Conservation (phyloP, 257 asterid genomes). For the Marsdenia floribunda region DNA sequence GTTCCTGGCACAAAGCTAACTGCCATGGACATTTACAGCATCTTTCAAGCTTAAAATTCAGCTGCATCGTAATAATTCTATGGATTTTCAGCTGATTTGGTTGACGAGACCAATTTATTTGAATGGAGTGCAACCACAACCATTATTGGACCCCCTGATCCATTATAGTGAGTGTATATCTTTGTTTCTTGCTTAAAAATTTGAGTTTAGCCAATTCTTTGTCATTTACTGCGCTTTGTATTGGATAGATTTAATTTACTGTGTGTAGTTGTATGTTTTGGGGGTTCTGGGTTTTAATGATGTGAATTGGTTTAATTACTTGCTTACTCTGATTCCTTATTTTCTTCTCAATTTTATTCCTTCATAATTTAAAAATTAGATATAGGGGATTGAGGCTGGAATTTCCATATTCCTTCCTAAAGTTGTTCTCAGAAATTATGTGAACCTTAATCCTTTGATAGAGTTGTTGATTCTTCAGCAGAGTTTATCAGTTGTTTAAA, state of each 20-base stretch:
- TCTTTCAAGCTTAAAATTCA: slow-evolving; percentile 89
- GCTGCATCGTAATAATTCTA: slow-evolving; percentile 68
- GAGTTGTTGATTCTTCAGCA: neutral
- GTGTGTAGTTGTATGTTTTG: neutral
- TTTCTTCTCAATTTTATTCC: neutral
- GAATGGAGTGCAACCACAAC: slow-evolving; percentile 99
- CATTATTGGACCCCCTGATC: slow-evolving; percentile 93
- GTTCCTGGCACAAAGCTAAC: slow-evolving; percentile 98
- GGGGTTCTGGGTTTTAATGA: slow-evolving; percentile 15
- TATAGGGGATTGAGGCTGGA: neutral
- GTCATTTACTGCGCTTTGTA: neutral
- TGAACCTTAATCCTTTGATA: neutral
- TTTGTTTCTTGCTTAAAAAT: slow-evolving; percentile 2
- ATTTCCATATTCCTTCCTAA: neutral
- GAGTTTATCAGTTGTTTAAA: neutral
- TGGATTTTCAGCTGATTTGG: slow-evolving; percentile 95
- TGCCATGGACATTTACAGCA: slow-evolving; percentile 89
- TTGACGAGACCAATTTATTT: slow-evolving; percentile 73
- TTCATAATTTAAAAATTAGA: neutral
- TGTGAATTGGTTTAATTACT: neutral
- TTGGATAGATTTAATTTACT: neutral
- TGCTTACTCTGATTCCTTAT: neutral
- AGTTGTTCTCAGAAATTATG: neutral
- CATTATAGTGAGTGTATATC: slow-evolving; percentile 62
- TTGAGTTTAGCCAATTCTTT: neutral